A percentile compares a stretch with the other conserved stretches of the same genome.
Evolutionary conservation across 331 rosid genomes (phyloP).

Genomic region (Dryas integrifolia): DNA sequence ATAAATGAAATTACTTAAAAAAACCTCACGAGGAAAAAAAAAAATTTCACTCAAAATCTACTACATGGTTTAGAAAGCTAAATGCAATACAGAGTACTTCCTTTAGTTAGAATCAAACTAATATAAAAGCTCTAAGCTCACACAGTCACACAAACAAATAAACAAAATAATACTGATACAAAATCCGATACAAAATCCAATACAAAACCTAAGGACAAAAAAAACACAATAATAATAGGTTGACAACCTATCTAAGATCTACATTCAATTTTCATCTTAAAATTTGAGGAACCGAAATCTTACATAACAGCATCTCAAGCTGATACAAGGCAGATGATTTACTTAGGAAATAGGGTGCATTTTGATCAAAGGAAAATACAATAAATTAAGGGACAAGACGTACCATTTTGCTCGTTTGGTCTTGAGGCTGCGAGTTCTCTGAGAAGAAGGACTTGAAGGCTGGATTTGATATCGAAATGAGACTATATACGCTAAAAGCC

Average conservation of each 20-base stretch:
- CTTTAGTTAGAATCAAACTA: background rate
- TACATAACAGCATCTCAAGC: background rate
- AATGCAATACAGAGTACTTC: background rate
- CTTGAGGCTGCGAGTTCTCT: slow-evolving; percentile 4
- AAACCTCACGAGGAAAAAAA: background rate
- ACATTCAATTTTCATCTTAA: background rate
- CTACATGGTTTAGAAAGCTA: background rate
- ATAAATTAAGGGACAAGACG: background rate
- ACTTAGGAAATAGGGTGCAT: background rate
- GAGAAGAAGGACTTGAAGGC: background rate
- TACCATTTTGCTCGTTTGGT: background rate
- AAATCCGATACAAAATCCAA: background rate
- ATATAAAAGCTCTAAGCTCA: background rate
- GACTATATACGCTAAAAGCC: background rate
- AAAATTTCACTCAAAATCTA: background rate
- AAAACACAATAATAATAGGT: background rate
- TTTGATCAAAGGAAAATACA: background rate
- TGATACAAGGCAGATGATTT: no score
- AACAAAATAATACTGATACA: background rate
- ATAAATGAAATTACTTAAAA: no score
- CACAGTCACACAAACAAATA: no score
- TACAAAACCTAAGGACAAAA: background rate
- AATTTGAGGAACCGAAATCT: background rate
- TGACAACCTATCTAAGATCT: background rate
- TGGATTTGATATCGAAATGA: background rate